Conservation (phyloP, 441 rosid species). For the Cnidoscolus chayamansa region DNA sequence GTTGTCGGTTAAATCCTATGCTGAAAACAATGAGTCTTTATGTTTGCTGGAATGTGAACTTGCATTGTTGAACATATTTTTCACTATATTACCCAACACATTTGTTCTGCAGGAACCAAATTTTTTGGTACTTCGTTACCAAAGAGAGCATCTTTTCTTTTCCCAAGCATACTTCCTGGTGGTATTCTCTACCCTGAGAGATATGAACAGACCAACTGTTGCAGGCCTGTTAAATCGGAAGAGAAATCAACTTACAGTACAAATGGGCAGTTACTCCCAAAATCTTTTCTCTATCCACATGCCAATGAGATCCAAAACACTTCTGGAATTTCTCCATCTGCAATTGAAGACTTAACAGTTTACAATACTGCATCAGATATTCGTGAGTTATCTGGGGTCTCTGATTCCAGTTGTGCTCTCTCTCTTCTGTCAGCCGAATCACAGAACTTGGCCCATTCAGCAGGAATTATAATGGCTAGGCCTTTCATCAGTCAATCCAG, state of each 20-base stretch:
- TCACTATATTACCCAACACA: background rate
- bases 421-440: conserved; percentile 94
- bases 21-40: background rate
- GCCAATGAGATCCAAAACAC: conserved; percentile 29
- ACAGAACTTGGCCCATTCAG: conserved; percentile 37
- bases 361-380: conserved; percentile 34
- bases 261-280: conserved; percentile 25
- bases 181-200: conserved; percentile 29
- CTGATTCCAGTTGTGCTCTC: conserved; percentile 67
- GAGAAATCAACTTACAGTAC: conserved; percentile 17
- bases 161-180: conserved; percentile 31
- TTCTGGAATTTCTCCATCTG: conserved; percentile 30
- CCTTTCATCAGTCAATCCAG: conserved; percentile 35
- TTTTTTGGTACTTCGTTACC: conserved; percentile 31
- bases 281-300: conserved; percentile 28
- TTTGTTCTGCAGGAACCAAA: conserved; percentile 36
- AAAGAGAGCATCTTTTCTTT: conserved; percentile 36
- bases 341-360: conserved; percentile 29
- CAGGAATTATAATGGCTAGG: conserved; percentile 32
- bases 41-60: background rate
- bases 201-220: conserved; percentile 27
- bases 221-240: conserved; percentile 31
- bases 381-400: conserved; percentile 41
- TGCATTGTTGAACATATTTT: background rate
- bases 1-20: background rate